Percentiles rank a stretch among this genome's conserved stretches.
phyloP scores from a whole-genome alignment of 2,329 filamentous ascomycete species.

The Coniochaeta pulveracea region DNA sequence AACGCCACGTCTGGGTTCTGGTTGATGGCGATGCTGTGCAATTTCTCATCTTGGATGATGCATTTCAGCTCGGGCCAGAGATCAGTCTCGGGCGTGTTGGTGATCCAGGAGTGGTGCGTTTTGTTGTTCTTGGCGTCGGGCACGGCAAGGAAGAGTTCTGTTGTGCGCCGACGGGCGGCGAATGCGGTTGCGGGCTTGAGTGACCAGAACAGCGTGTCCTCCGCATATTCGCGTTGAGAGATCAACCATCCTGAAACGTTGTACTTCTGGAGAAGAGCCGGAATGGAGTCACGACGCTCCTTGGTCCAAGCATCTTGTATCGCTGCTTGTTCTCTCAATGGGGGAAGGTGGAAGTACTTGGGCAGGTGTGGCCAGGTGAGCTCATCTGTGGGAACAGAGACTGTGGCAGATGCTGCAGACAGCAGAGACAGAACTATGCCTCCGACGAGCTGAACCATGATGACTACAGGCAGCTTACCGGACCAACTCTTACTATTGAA shows the following conservation, averaged over 20 bases:
- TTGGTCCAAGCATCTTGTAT: slow-evolving; percentile 31
- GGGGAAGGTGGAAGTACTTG: slow-evolving; percentile 25
- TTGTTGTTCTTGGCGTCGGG: slow-evolving; percentile 17
- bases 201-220: slow-evolving; percentile 40
- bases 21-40: slow-evolving; percentile 29
- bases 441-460: no score
- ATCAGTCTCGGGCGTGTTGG: slow-evolving; percentile 26
- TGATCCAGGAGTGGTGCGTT: slow-evolving; percentile 29
- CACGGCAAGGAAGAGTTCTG: slow-evolving; percentile 33
- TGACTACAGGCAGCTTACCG: no score
- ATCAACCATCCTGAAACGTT: slow-evolving; percentile 37
- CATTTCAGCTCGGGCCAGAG: slow-evolving; percentile 27
- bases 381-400: no score
- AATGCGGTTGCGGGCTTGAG: slow-evolving; percentile 33
- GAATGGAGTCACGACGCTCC: slow-evolving; percentile 28
- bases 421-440: no score
- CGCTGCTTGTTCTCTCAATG: slow-evolving; percentile 29
- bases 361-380: slow-evolving; percentile 5
- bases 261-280: slow-evolving; percentile 29
- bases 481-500: no score
- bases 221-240: slow-evolving; percentile 35
- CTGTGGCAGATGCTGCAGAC: no score
- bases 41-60: slow-evolving; percentile 24
- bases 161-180: slow-evolving; percentile 36
- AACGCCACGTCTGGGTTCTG: slow-evolving; percentile 32